Evolutionary conservation across 495 filamentous ascomycete species (phyloP).

Genomic region (Trichoderma gamsii): DNA sequence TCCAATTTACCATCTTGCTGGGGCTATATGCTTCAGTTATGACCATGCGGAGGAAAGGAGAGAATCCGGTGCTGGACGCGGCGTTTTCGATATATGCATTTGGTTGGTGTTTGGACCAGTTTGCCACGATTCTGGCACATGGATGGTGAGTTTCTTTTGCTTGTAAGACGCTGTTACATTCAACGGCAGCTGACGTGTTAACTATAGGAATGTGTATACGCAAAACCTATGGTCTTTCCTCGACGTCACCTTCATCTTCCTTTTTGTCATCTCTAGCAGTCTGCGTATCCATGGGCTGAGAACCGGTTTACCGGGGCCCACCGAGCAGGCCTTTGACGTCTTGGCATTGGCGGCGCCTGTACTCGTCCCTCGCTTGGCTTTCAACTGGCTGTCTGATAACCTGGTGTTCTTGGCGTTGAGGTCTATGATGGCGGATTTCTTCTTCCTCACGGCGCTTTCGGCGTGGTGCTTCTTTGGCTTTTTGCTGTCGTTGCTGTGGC

Average conservation of each 20-base stretch:
- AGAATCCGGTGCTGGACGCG: constrained; percentile 47
- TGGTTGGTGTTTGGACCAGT: constrained; percentile 69
- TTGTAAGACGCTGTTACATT: neutral
- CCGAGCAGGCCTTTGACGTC: constrained; percentile 58
- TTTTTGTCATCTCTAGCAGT: constrained; percentile 55
- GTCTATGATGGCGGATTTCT: constrained; percentile 71
- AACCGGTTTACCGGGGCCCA: constrained; percentile 28
- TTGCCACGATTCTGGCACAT: constrained; percentile 65
- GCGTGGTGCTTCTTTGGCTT: constrained; percentile 71
- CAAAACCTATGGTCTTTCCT: constrained; percentile 77
- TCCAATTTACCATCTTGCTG: constrained; percentile 60
- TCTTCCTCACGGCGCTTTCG: constrained; percentile 55
- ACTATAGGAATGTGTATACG: constrained; percentile 61
- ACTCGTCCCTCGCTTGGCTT: constrained; percentile 65
- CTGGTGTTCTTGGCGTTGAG: constrained; percentile 65
- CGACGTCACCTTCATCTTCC: constrained; percentile 58
- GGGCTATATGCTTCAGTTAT: constrained; percentile 58
- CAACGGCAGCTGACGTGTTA: constrained; percentile 10
- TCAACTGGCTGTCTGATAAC: constrained; percentile 68
- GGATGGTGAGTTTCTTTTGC: constrained; percentile 44
- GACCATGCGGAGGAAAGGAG: constrained; percentile 46
- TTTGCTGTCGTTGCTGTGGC: constrained; percentile 64
- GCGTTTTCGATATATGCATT: constrained; percentile 58
- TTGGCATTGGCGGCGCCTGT: constrained; percentile 64
- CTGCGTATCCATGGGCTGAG: constrained; percentile 54